These are phyloP conservation scores for Rhexocercosporidium sp. DNA, from an alignment of 2,329 filamentous ascomycete genomes.

Conservation along the genomic window DNA sequence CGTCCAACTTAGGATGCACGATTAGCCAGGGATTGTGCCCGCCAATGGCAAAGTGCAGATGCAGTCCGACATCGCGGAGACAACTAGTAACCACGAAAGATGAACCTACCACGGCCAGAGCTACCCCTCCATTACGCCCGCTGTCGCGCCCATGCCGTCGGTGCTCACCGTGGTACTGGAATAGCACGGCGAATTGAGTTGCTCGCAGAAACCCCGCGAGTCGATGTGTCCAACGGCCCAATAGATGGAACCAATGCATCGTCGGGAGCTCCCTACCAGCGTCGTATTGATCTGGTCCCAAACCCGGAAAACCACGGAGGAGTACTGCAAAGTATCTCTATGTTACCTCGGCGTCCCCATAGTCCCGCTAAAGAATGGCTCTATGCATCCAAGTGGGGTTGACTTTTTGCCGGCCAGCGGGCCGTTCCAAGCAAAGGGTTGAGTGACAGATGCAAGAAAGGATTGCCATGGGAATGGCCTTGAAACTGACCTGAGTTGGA, in stretches of 20 bases:
- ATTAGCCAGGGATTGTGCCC: not conserved
- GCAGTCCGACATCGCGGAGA: slow-evolving; percentile 11
- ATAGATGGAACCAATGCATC: not conserved
- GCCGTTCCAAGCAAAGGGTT: slow-evolving; percentile 5
- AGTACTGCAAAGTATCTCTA: not conserved
- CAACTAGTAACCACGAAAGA: not conserved
- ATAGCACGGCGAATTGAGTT: not conserved
- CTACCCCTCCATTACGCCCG: not conserved
- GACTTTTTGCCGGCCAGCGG: slow-evolving; percentile 4
- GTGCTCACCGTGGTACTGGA: slow-evolving; percentile 10
- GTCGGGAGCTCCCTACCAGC: not conserved
- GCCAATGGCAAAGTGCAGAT: not conserved
- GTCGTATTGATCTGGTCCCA: not conserved
- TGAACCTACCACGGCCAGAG: not conserved
- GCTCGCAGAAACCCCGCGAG: not conserved
- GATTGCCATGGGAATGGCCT: not conserved
- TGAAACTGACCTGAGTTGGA: not conserved
- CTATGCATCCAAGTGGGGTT: slow-evolving; percentile 4
- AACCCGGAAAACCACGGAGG: not conserved
- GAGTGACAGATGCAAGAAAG: not conserved
- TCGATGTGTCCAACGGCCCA: slow-evolving; percentile 1
- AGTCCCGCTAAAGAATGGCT: slow-evolving; percentile 3
- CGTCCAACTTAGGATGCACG: not conserved
- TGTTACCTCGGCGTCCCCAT: not conserved
- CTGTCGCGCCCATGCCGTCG: not conserved